Evolutionary conservation across 2,329 filamentous ascomycete species (phyloP).

Genomic region (Westerdykella sp.): DNA sequence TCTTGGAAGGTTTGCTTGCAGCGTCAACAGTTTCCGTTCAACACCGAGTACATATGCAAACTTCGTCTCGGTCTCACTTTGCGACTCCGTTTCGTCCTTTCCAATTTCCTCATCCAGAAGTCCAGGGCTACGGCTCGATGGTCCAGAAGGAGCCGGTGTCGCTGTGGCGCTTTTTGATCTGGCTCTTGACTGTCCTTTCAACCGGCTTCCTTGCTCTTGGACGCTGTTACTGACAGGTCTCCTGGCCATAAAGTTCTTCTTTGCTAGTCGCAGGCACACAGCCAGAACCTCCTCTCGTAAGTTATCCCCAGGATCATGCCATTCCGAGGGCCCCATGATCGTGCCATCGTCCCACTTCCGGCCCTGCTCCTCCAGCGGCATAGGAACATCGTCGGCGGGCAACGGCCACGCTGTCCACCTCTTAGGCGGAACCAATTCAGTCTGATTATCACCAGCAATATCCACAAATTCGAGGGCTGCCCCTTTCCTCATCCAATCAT

Average conservation of each 20-base stretch:
- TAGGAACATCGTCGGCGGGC: slow-evolving; percentile 55
- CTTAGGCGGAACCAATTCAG: slow-evolving; percentile 44
- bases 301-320: slow-evolving; percentile 51
- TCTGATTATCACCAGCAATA: slow-evolving; percentile 21
- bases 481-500: slow-evolving; percentile 34
- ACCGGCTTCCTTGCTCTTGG: background rate
- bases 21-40: background rate
- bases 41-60: background rate
- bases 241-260: slow-evolving; percentile 47
- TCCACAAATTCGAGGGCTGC: slow-evolving; percentile 24
- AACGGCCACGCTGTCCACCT: slow-evolving; percentile 85
- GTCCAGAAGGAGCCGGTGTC: background rate
- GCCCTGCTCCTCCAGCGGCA: slow-evolving; percentile 47
- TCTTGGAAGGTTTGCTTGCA: slow-evolving; percentile 1
- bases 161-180: slow-evolving; percentile 7
- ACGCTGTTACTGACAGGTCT: slow-evolving; percentile 27
- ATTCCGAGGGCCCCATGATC: slow-evolving; percentile 16
- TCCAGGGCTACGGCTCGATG: background rate
- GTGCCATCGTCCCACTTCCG: slow-evolving; percentile 41
- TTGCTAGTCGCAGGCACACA: slow-evolving; percentile 59
- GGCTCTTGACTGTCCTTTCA: slow-evolving; percentile 4
- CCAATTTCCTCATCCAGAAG: background rate
- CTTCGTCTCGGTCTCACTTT: background rate
- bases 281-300: slow-evolving; percentile 68
- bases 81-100: background rate